Evolutionary conservation across 2,329 filamentous ascomycete species (phyloP).

Genomic region (Hymenoscyphus repandus): DNA sequence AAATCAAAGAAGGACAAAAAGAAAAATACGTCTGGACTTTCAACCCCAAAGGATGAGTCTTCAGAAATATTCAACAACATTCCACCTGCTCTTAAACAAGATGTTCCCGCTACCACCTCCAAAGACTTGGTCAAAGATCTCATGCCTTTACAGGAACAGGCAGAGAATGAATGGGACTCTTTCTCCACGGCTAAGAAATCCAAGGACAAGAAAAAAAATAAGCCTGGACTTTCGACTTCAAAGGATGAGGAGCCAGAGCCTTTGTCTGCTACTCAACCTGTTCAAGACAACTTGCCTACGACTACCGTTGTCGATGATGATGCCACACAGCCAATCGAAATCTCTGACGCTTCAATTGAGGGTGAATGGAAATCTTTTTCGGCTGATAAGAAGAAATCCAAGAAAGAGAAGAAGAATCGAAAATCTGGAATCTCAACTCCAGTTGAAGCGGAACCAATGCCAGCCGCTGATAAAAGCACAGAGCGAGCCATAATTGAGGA

Average conservation of each 20-base stretch:
- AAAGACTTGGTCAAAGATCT: background rate
- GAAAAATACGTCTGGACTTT: slow-evolving; percentile 19
- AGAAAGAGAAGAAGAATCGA: background rate
- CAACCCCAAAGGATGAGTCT: slow-evolving; percentile 2
- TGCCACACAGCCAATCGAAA: too few relatives aligned
- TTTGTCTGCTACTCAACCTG: too few relatives aligned
- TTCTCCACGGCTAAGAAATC: slow-evolving; percentile 30
- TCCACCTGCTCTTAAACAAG: slow-evolving; percentile 5
- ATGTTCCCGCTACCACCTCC: background rate
- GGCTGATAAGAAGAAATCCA: background rate
- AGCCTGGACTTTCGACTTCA: slow-evolving; percentile 11
- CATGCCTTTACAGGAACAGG: too few relatives aligned
- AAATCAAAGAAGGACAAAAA: slow-evolving; percentile 37
- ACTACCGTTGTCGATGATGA: too few relatives aligned
- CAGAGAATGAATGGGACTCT: background rate
- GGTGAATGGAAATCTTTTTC: background rate
- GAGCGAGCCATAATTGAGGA: background rate
- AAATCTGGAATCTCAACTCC: background rate
- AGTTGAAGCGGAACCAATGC: background rate
- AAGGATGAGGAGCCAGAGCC: background rate
- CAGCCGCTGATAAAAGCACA: background rate
- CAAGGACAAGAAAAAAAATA: slow-evolving; percentile 33
- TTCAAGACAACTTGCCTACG: too few relatives aligned
- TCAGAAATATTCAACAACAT: too few relatives aligned
- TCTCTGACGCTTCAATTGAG: background rate